Base-by-base conservation (phyloP, 768 basidiomycete genomes). In the Candolleomyces aberdarensis region DNA sequence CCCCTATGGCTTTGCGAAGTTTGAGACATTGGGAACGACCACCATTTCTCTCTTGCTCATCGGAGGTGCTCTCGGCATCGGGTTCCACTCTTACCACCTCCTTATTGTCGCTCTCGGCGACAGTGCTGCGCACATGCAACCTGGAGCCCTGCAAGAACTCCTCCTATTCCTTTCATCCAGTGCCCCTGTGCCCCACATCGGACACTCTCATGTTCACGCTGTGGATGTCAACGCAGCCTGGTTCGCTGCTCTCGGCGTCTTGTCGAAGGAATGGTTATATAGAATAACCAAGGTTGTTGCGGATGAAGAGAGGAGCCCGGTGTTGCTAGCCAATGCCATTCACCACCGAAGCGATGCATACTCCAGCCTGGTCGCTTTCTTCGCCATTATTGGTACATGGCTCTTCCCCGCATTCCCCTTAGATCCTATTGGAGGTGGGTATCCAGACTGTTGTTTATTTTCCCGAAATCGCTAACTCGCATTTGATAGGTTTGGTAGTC, bases 311-410 rank as follows among this genome's bases (percentile, higher is more conserved):
- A 87, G 87, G 67, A 93, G 91, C 68, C 92, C 93, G 4, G 97
- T 99, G 0, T 75, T 99, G 56, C 78, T 89, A 19, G 97, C 97
- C n/a, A 99, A 98, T 71, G 97, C 96, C 6, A 83, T 95, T 59
- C 96, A 98, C 72, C 97, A 99, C 75, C 85, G 97, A n/a, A 95
- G 92, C 64, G 97, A 99, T 72, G 94, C 94, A 6, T 94, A 95
- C 69, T 95, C 94, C 3, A 96, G 94, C 66, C 66, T 89, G 53
- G 94, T 99, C 57, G 94, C 96, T 11, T 84, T 98, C 58, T 83
- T 90, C 50, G 96, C 96, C 15, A 99, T 99, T 69, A 75, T 98
- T 8, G 94, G 96, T 13, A 92, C 89, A 10, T 92, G 92, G 79
- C 79, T 86, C 65, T 91, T 91, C 72, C 94, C 95, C 15, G 79